These are phyloP conservation scores for Ampelomyces quisqualis DNA, from an alignment of 2,329 filamentous ascomycete species.

Conservation along the genomic window DNA sequence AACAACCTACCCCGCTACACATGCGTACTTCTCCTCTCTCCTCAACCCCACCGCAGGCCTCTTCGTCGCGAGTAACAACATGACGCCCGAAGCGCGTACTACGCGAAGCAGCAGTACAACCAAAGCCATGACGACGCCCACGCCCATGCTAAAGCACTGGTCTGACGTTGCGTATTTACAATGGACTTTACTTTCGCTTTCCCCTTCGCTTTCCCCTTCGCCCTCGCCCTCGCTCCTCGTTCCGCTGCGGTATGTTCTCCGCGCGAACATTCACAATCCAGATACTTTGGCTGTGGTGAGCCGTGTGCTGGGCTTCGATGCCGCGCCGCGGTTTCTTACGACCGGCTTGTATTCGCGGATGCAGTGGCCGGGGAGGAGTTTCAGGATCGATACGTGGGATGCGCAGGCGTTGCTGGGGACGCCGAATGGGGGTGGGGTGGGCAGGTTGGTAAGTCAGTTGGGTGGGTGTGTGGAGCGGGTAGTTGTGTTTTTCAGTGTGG, in stretches of 20 bases:
- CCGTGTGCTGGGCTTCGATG: neutral
- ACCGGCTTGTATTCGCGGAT: neutral
- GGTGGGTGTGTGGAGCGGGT: neutral
- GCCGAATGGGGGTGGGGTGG: slow-evolving; percentile 11
- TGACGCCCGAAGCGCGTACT: neutral
- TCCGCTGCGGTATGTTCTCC: neutral
- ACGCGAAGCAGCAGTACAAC: neutral
- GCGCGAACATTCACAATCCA: neutral
- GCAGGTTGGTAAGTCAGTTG: neutral
- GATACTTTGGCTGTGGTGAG: neutral
- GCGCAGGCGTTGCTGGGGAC: slow-evolving; percentile 8
- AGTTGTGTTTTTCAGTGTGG: neutral
- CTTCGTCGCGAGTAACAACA: neutral
- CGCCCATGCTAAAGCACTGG: slow-evolving; percentile 4
- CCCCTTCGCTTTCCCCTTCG: neutral
- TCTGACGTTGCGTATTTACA: slow-evolving; percentile 8
- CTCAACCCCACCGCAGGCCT: neutral
- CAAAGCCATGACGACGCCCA: neutral
- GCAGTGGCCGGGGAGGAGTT: slow-evolving; percentile 10
- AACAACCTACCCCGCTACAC: neutral
- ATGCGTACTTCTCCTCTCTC: neutral
- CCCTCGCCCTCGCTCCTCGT: neutral
- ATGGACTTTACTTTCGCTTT: neutral
- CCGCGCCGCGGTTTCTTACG: neutral
- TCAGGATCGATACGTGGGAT: slow-evolving; percentile 7